Evolutionary conservation across 2,329 filamentous ascomycete species (phyloP).

Genomic region (Monilinia polystroma): DNA sequence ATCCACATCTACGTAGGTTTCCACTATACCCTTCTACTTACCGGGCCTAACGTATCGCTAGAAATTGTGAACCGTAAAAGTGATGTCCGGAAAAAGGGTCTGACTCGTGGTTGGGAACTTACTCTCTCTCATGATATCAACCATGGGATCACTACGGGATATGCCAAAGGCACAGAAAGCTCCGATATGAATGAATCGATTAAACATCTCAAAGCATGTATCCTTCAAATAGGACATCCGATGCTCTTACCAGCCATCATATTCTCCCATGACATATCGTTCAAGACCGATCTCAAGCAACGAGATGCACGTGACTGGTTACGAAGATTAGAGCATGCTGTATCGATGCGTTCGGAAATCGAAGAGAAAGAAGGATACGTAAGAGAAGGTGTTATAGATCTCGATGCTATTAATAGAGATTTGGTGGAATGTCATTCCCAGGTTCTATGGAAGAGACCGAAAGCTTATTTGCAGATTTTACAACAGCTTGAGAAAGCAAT

Average conservation of each 20-base stretch:
- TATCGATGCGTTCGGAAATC: slow-evolving; percentile 50
- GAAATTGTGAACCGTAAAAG: slow-evolving; percentile 64
- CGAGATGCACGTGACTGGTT: slow-evolving; percentile 63
- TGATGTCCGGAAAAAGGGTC: slow-evolving; percentile 64
- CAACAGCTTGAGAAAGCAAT: slow-evolving; percentile 51
- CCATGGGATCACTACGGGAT: slow-evolving; percentile 57
- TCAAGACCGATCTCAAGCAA: slow-evolving; percentile 59
- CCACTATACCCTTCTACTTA: neutral
- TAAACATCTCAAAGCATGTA: slow-evolving; percentile 51
- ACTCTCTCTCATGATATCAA: slow-evolving; percentile 59
- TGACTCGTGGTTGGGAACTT: slow-evolving; percentile 63
- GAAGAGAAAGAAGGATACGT: slow-evolving; percentile 51
- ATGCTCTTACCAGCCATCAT: slow-evolving; percentile 59
- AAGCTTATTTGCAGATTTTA: slow-evolving; percentile 57
- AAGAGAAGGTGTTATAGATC: slow-evolving; percentile 52
- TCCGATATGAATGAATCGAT: slow-evolving; percentile 54
- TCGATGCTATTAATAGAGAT: slow-evolving; percentile 60
- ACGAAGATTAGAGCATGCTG: slow-evolving; percentile 58
- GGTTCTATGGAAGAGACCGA: slow-evolving; percentile 62
- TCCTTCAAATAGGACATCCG: slow-evolving; percentile 54
- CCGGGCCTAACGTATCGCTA: slow-evolving; percentile 33
- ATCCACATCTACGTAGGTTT: slow-evolving; percentile 55
- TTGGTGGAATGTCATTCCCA: slow-evolving; percentile 63
- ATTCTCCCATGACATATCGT: slow-evolving; percentile 56
- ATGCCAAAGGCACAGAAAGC: slow-evolving; percentile 59